A percentile compares a stretch with the other conserved stretches of the same genome.
Evolutionary conservation across 345 rosid genomes (phyloP).

Genomic region (Adansonia digitata): DNA sequence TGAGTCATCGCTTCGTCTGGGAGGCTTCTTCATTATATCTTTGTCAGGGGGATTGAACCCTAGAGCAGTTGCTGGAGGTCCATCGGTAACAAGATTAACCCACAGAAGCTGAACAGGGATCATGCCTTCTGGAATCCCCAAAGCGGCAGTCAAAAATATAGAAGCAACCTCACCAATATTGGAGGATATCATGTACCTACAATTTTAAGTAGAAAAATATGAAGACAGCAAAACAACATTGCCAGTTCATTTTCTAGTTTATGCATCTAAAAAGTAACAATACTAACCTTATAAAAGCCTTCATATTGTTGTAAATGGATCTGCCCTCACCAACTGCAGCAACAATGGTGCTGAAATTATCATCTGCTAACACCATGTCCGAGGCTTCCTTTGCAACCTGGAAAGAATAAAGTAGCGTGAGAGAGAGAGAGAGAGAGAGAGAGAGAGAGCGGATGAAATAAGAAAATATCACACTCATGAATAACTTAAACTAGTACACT

Average conservation of each 20-base stretch:
- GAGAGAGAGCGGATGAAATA: neutral
- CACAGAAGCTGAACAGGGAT: constrained; percentile 98
- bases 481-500: neutral
- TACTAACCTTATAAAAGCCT: constrained; percentile 89
- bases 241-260: neutral
- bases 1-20: constrained; percentile 86
- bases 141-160: constrained; percentile 89
- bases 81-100: constrained; percentile 98
- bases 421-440: neutral
- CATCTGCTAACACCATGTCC: constrained; percentile 98
- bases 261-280: neutral
- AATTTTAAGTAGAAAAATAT: neutral
- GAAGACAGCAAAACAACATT: neutral
- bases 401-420: neutral
- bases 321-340: constrained; percentile 98
- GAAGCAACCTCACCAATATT: constrained; percentile 98
- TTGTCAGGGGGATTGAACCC: constrained; percentile 97
- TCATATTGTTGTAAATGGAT: constrained; percentile 93
- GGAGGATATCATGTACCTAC: constrained; percentile 98
- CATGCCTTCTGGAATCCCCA: constrained; percentile 99
- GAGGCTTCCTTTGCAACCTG: constrained; percentile 99
- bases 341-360: constrained; percentile 92
- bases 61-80: constrained; percentile 97
- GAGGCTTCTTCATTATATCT: constrained; percentile 92
- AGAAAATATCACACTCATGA: neutral